Evolutionary conservation across 148 eudicot species (phyloP), one percentile per base, ranked within the genome.

Genomic region (Vaccinium vitisidaea): DNA sequence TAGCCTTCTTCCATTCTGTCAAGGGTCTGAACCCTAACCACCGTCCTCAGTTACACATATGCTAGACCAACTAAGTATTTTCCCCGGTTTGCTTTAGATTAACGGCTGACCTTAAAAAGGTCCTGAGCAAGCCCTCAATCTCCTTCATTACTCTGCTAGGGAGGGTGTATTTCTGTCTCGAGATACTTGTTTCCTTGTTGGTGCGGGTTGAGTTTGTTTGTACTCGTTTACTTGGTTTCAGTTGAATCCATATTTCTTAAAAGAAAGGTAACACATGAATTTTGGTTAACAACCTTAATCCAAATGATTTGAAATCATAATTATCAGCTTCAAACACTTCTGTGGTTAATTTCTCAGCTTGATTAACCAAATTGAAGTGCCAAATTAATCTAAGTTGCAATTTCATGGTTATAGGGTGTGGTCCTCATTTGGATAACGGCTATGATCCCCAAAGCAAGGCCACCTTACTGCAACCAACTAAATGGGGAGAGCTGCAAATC

Each of bases 361-460:
- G 70, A 63, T n/a, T 63, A 63, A 2, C 71, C 71, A 23, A 65
- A 65, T 65, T 23, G 6, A 43, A 43, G 46, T 43, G 46, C 71
- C 71, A 23, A 65, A 65, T 23, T 23, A 2, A 65, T 65, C 30
- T 65, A 65, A 65, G 11, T 65, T 65, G 23, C 27, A n/a, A 27
- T 65, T 65, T 63, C 58, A 8, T 8, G 69, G 82, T 79, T 83
- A 80, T 90, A 94, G 99, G 99, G 98, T 65, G 93, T 91, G 86
- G 8, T 90, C 49, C 84, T 92, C 56, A 75, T 96, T 3, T 96
- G 99, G 99, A 84, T 93, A 79, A 96, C 99, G 5, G 89, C 99
- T 1, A 87, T 94, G 84, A 86, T 96, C 83, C 93, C 95, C 53
- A 83, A 87, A 56, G 86, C 88, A 59, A 92, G 90, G 87, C 99